phyloP scores from a whole-genome alignment of 2,329 filamentous ascomycete genomes.

The Sporothrix phasma region DNA sequence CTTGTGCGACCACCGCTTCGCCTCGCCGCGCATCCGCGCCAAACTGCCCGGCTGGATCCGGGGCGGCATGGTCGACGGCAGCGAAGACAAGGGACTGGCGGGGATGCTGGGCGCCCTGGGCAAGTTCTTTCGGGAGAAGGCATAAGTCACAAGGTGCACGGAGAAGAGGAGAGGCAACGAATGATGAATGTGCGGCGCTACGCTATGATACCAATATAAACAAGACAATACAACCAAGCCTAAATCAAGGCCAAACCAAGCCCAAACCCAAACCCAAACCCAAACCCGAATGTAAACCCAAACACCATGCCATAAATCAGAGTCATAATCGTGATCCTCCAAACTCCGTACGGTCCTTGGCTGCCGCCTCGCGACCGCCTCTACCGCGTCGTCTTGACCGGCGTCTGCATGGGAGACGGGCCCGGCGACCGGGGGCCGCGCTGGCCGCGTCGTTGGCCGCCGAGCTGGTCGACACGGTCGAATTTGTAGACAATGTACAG shows the following conservation, averaged over 20 bases:
- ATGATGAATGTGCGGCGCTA: background rate
- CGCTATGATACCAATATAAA: background rate
- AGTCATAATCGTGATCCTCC: background rate
- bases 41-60: constrained; percentile 90
- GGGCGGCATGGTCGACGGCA: constrained; percentile 48
- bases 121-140: constrained; percentile 49
- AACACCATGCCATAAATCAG: background rate
- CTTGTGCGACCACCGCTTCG: constrained; percentile 72
- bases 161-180: background rate
- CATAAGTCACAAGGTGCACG: background rate
- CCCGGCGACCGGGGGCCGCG: background rate
- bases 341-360: no score
- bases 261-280: no score
- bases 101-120: constrained; percentile 49
- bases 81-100: constrained; percentile 42
- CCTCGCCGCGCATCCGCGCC: constrained; percentile 56
- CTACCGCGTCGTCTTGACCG: no score
- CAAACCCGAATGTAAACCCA: background rate
- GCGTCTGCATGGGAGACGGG: no score
- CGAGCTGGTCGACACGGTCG: constrained; percentile 18
- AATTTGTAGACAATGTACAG: constrained; percentile 16
- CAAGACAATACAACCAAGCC: background rate
- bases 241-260: no score
- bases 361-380: no score
- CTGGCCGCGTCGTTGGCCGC: constrained; percentile 12